A percentile compares a stretch with the other conserved stretches of the same genome.
Evolutionary conservation across 495 filamentous ascomycete species (phyloP).

Genomic region (Penicillium verhagenii): DNA sequence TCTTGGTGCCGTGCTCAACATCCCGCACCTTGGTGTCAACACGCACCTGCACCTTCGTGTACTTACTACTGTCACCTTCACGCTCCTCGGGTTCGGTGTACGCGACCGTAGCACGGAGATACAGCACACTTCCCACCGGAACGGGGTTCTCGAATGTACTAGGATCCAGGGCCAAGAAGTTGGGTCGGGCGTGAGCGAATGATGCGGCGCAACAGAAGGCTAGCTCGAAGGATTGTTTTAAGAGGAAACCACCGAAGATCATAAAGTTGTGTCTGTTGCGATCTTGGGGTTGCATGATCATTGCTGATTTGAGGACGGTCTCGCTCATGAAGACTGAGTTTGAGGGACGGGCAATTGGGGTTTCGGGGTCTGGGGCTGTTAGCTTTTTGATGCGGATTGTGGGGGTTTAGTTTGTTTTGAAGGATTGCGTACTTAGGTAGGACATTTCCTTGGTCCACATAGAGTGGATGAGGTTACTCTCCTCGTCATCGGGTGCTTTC

Average conservation of each 20-base stretch:
- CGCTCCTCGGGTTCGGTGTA: constrained; percentile 67
- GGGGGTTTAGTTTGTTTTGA: too few species aligned
- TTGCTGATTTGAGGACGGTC: constrained; percentile 65
- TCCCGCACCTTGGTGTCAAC: constrained; percentile 76
- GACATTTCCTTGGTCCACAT: constrained; percentile 75
- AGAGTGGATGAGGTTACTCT: constrained; percentile 74
- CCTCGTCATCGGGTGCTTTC: constrained; percentile 72
- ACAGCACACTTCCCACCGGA: constrained; percentile 78
- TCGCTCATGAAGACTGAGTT: constrained; percentile 67
- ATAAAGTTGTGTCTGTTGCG: constrained; percentile 85
- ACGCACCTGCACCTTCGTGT: constrained; percentile 70
- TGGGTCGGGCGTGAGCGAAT: constrained; percentile 71
- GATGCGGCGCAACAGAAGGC: constrained; percentile 87
- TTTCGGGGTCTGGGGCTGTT: constrained; percentile 53
- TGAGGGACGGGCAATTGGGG: constrained; percentile 52
- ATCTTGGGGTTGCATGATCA: constrained; percentile 87
- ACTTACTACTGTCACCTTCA: constrained; percentile 38
- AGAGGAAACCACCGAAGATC: constrained; percentile 85
- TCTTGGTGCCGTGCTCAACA: constrained; percentile 72
- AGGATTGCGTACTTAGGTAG: constrained; percentile 50
- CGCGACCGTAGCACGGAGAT: constrained; percentile 72
- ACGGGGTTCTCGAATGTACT: constrained; percentile 83
- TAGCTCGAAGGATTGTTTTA: constrained; percentile 81
- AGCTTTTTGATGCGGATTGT: neutral
- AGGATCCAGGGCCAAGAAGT: constrained; percentile 75